These are phyloP conservation scores for Scopulariopsis brevicaulis DNA, from an alignment of 2,329 filamentous ascomycete species.

Conservation along the genomic window DNA sequence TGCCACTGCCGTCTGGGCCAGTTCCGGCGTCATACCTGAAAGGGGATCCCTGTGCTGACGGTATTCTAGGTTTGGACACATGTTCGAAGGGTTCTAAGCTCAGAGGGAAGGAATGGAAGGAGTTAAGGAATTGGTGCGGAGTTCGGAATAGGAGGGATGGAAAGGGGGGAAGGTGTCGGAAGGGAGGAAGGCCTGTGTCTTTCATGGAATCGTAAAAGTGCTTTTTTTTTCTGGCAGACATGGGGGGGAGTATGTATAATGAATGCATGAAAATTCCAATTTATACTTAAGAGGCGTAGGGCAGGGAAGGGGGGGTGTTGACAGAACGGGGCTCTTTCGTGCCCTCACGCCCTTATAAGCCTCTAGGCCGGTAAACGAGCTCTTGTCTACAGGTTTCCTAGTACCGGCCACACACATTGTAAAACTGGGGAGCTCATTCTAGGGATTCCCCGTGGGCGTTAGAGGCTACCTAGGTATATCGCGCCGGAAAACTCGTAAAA, in stretches of 20 bases:
- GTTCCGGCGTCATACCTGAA: neutral
- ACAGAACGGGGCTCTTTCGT: neutral
- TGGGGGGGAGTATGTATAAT: neutral
- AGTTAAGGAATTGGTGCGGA: neutral
- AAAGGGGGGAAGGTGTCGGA: neutral
- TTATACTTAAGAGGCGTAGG: neutral
- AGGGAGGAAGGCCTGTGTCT: no score
- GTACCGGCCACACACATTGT: no score
- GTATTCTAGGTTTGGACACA: slow-evolving; percentile 50
- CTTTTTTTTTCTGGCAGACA: neutral
- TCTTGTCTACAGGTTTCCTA: no score
- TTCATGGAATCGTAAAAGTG: neutral
- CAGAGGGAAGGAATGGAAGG: neutral
- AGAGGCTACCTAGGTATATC: no score
- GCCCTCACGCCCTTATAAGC: no score
- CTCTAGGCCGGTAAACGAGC: no score
- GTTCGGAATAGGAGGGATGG: neutral
- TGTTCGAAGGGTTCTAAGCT: slow-evolving; percentile 63
- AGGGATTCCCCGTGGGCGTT: no score
- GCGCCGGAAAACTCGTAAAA: no score
- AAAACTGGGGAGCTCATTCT: no score
- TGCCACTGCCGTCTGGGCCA: neutral
- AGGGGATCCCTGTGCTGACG: no score
- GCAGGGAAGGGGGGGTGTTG: neutral
- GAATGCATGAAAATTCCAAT: neutral